Percentiles rank a stretch among this genome's conserved stretches.
Conservation (phyloP, 2,329 filamentous ascomycete species). For the Aschersonia sp. region DNA sequence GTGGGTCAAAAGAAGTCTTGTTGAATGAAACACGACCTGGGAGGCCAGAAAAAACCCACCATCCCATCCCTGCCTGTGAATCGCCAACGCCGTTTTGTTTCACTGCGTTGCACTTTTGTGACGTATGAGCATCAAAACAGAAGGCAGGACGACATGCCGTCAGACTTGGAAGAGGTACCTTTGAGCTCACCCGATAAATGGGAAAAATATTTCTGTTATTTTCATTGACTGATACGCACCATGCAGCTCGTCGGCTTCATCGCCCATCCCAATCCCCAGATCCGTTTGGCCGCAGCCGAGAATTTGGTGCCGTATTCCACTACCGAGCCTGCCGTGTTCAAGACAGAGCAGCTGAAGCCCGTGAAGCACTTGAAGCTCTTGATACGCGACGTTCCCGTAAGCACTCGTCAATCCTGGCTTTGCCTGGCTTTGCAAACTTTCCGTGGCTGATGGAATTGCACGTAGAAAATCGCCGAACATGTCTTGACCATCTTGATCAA, state of each 20-base stretch:
- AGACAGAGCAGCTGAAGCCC: conserved; percentile 61
- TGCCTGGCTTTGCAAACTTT: not conserved
- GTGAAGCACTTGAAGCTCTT: conserved; percentile 80
- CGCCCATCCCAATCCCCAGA: conserved; percentile 79
- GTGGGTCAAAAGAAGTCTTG: too few species aligned
- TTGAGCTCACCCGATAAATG: not conserved
- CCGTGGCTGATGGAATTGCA: too few species aligned
- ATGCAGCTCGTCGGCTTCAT: conserved; percentile 80
- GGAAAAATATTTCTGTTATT: not conserved
- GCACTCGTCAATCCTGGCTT: conserved; percentile 12
- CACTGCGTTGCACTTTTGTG: not conserved
- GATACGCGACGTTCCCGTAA: conserved; percentile 67
- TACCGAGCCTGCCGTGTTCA: conserved; percentile 67
- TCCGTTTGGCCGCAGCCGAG: conserved; percentile 73
- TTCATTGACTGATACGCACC: not conserved
- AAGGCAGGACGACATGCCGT: conserved; percentile 39
- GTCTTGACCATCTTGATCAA: conserved; percentile 85
- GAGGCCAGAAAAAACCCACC: too few species aligned
- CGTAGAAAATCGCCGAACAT: conserved; percentile 78
- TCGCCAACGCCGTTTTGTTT: not conserved
- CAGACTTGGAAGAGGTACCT: conserved; percentile 60
- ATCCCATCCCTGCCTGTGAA: not conserved
- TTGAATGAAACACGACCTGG: too few species aligned
- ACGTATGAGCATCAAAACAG: not conserved
- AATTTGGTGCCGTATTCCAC: conserved; percentile 74